Evolutionary conservation across 208 protist genomes (phyloP), one percentile per base, ranked within the genome.

Genomic region (Naegleria gruberi): DNA sequence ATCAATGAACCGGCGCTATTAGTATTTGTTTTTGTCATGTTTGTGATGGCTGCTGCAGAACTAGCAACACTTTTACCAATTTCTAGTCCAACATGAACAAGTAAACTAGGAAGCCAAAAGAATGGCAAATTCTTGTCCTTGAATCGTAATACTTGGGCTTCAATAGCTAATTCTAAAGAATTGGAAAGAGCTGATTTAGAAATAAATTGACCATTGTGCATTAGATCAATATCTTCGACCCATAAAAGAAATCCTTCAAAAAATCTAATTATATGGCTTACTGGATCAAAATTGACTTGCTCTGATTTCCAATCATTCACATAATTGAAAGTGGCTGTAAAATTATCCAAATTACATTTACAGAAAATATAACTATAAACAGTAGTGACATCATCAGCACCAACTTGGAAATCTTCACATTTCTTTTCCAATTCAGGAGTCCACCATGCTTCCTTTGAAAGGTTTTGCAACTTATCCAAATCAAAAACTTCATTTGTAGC

Each of bases 301-400:
- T 47, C 26, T n/a, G 41, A 37, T 17, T 51, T 87, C 82, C 82
- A 87, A 34, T 87, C 82, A 40, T 87, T 87, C 1, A 87, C 43
- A 87, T 87, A 87, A 8, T 87, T 6, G n/a, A 55, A 87, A 45
- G 10, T 15, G 6, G 82, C 41, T 55, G 41, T 26, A 87, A 45
- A 41, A 87, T 87, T 87, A 17, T 86, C 23, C 15, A 86, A 17
- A 34, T 30, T 86, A 30, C 17, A 30, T 37, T 46, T 86, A 44
- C 15, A 30, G 43, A 86, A 86, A 42, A 86, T 37, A 86, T 47
- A 86, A 46, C 30, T 86, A 86, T 86, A 86, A n/a, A 86, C 43
- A 46, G 41, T 17, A 46, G 82, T 86, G 2, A 86, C 37, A 47
- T 86, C 82, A 86, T 86, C 82, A 47, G 82, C 82, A 47, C 41